Evolutionary conservation across 2,329 filamentous ascomycete genomes (phyloP), one percentile per base, ranked within the genome.

Genomic region (Curvularia verruculosa): DNA sequence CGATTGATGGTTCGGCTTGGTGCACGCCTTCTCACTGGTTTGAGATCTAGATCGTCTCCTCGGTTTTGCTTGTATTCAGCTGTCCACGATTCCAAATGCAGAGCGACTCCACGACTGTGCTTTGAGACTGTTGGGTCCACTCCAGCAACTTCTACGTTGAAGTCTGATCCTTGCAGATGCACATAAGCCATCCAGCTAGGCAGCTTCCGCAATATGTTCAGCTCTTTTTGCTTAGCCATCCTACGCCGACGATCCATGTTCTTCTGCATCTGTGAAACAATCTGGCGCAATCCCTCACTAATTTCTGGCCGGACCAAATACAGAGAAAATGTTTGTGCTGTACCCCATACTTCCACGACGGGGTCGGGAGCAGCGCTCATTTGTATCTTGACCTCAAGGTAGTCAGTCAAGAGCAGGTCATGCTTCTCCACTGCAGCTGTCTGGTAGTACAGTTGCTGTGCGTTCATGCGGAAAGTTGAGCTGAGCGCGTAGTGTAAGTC

Each of bases 241-340:
- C 64, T 65, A 9, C 65, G 65, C 31, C 68, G 66, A 18, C 61
- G 61, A 10, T 62, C 75, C 36, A 84, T 65, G 21, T 73, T 70
- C 31, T 69, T 86, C 43, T 89, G 86, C 50, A 97, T 83, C 70
- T 98, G 92, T 40, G 87, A 86, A 13, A 97, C 87, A 60, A 99
- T 97, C 73, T 98, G 92, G 23, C 91, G 90, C 29, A 99, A 83
- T 21, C 95, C 96, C 69, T 96, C 90, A 52, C 89, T 95, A 56
- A 99, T 96, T 71, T 99, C 95, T 5, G 91, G 89, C 21, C 94
- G 88, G 8, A 97, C 88, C 82, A 99, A 89, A 70, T 92, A 95
- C 47, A 96, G 83, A 1, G 91, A 91, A 64, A 96, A 93, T 0
- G 92, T 96, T 71, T 96, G 90, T 2, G 97, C 80, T 59, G 87